These are phyloP conservation scores for Yarrowia galli DNA, from an alignment of 1,139 yeast species.

Conservation along the genomic window DNA sequence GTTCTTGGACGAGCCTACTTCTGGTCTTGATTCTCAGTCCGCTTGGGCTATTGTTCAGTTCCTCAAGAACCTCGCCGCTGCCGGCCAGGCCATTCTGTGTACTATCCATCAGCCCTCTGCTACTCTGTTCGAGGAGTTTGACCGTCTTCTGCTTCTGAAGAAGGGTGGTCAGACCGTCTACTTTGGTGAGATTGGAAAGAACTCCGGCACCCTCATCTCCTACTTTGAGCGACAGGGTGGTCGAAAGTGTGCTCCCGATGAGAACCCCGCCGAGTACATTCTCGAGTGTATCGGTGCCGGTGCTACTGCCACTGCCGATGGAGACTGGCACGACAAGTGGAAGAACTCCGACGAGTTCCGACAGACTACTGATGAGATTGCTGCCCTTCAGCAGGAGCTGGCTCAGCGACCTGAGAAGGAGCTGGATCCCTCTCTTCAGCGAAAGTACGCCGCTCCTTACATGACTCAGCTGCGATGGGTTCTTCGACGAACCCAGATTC, in stretches of 20 bases:
- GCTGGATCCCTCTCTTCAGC: conserved; percentile 41
- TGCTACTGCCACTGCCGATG: conserved; percentile 61
- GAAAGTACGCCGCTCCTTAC: conserved; percentile 50
- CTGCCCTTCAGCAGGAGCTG: conserved; percentile 49
- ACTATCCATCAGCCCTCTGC: conserved; percentile 69
- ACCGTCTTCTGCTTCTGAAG: conserved; percentile 58
- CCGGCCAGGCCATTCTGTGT: conserved; percentile 65
- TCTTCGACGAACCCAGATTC: conserved; percentile 50
- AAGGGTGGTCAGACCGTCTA: conserved; percentile 71
- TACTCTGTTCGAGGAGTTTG: conserved; percentile 61
- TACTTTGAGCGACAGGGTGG: conserved; percentile 67
- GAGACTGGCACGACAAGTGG: conserved; percentile 58
- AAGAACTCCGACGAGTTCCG: conserved; percentile 52
- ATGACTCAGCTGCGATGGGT: conserved; percentile 53
- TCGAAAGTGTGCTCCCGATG: conserved; percentile 56
- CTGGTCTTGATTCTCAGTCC: conserved; percentile 66
- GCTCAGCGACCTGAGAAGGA: conserved; percentile 44
- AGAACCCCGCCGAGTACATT: conserved; percentile 73
- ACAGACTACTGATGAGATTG: conserved; percentile 52
- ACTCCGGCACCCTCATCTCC: conserved; percentile 58
- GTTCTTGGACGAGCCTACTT: conserved; percentile 65
- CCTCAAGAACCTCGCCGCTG: conserved; percentile 59
- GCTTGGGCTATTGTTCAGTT: conserved; percentile 65
- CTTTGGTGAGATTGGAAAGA: conserved; percentile 69
- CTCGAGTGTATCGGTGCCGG: conserved; percentile 71